Evolutionary conservation across 805 yeast species (phyloP).

Genomic region (Metschnikowia kunwiensis): DNA sequence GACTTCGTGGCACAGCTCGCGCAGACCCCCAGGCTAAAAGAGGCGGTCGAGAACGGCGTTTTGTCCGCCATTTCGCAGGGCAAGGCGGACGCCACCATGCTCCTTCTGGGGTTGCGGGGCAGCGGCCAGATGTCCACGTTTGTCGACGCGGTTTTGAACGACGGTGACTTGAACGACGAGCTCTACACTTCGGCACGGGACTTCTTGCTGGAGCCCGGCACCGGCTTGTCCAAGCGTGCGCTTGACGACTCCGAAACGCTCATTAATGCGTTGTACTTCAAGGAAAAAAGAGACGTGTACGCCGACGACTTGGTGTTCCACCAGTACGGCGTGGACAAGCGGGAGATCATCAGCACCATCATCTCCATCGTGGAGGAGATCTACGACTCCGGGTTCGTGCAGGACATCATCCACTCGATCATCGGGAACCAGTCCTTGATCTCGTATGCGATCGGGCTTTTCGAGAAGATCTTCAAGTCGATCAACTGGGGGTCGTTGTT

Average conservation of each 20-base stretch:
- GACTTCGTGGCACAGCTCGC: conserved; percentile 20
- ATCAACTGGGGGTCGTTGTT: conserved; percentile 23
- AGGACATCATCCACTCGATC: conserved; percentile 22
- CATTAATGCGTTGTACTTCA: conserved; percentile 11
- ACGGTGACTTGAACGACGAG: conserved; percentile 18
- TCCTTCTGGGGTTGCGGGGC: conserved; percentile 15
- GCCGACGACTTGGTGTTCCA: conserved; percentile 9
- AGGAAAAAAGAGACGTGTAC: conserved; percentile 13
- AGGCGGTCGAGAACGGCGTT: conserved; percentile 16
- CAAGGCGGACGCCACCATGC: conserved; percentile 15
- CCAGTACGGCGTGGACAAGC: conserved; percentile 16
- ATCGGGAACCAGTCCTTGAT: conserved; percentile 22
- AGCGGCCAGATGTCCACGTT: conserved; percentile 15
- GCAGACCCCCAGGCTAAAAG: conserved; percentile 16
- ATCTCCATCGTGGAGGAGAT: conserved; percentile 22
- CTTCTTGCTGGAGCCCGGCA: conserved; percentile 6
- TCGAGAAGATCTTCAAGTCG: conserved; percentile 22
- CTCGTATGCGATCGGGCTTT: conserved; percentile 21
- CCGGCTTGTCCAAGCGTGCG: conserved; percentile 9
- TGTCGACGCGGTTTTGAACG: conserved; percentile 18
- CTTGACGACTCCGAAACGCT: conserved; percentile 14
- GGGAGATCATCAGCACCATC: conserved; percentile 18
- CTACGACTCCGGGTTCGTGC: conserved; percentile 22
- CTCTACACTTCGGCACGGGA: conserved; percentile 11
- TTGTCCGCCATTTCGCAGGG: conserved; percentile 16